Percentiles rank a stretch among this genome's conserved stretches.
phyloP scores from a whole-genome alignment of 2,329 filamentous ascomycete genomes.

The Colletotrichum camelliae region DNA sequence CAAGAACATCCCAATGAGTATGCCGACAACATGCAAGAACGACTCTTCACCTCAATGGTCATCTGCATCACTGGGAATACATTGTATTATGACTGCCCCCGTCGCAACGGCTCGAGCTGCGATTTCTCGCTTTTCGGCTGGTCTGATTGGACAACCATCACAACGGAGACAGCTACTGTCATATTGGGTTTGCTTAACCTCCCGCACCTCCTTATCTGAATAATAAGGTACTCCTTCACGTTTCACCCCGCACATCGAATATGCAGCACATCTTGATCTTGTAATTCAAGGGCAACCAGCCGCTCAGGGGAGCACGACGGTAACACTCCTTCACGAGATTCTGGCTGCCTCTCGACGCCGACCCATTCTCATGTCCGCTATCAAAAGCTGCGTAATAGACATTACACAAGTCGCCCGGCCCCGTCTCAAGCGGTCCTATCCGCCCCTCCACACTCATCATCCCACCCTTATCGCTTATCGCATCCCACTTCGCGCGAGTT shows the following conservation, averaged over 20 bases:
- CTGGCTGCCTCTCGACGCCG: not conserved
- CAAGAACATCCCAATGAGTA: not conserved
- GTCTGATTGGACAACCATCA: not conserved
- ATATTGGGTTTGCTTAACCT: not conserved
- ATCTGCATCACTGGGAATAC: not conserved
- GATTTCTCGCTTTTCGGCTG: not conserved
- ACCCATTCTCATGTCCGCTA: not conserved
- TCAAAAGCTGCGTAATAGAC: constrained; percentile 9
- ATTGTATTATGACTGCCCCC: not conserved
- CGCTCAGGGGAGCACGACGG: not conserved
- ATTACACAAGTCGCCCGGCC: constrained; percentile 9
- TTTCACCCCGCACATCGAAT: not conserved
- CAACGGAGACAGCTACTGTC: not conserved
- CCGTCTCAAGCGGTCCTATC: not conserved
- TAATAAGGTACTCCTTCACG: not conserved
- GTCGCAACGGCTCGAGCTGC: not conserved
- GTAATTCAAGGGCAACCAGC: not conserved
- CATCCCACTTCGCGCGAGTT: constrained; percentile 18
- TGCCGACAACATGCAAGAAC: not conserved
- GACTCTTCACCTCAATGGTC: not conserved
- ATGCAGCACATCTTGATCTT: not conserved
- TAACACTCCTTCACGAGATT: not conserved
- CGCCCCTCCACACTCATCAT: constrained; percentile 6
- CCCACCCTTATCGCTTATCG: constrained; percentile 22
- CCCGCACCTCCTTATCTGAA: not conserved